Conservation (phyloP, 176 grass and related monocot species). For the Carex cristatella region DNA sequence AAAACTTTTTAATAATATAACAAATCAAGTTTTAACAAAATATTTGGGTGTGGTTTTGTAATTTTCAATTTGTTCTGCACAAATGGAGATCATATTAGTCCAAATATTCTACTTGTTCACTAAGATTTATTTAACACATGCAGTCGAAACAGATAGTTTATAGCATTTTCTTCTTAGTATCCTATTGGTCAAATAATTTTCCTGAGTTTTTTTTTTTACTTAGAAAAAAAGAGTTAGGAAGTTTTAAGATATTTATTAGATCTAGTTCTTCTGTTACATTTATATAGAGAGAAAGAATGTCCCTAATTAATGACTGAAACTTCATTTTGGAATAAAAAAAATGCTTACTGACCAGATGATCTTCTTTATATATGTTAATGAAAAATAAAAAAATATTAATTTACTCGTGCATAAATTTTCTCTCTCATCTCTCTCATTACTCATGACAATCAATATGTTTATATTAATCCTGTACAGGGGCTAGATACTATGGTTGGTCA, state of each 20-base stretch:
- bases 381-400: neutral
- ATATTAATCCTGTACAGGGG: constrained; percentile 32
- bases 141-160: neutral
- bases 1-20: neutral
- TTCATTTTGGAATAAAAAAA: neutral
- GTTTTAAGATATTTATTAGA: neutral
- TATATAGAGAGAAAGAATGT: neutral
- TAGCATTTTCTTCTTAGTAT: neutral
- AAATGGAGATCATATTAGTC: neutral
- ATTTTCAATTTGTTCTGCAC: neutral
- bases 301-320: neutral
- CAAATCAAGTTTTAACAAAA: neutral
- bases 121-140: neutral
- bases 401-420: neutral
- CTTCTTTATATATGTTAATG: neutral
- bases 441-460: neutral
- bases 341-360: neutral
- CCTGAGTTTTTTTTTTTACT: too few species aligned
- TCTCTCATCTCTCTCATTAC: neutral
- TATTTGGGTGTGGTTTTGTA: neutral
- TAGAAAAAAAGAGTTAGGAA: too few species aligned
- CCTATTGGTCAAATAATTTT: neutral
- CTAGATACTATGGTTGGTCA: constrained; percentile 86
- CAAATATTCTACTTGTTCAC: neutral
- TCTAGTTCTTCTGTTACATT: neutral